Base-by-base conservation (phyloP, 306 rosid genomes). In the Leucaena leucocephala region DNA sequence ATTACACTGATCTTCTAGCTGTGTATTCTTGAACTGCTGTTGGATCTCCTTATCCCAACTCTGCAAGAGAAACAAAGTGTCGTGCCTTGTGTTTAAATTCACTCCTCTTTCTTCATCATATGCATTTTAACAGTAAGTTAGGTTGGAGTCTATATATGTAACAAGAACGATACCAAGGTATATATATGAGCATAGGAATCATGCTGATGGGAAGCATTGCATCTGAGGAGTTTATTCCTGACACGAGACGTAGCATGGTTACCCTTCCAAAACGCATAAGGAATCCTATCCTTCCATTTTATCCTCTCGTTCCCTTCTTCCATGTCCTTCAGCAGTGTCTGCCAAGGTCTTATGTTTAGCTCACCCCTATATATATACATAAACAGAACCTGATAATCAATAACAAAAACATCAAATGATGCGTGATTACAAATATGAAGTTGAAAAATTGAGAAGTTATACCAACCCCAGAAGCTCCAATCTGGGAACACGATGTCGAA, bases 391-490 rank as follows among this genome's bases (percentile, higher is more conserved):
- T 43, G 12, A 43, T 43, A 10, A 43, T 43, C 27, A 43, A 8
- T 40, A 40, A 40, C 2, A 8, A 43, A 43, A 43, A 44, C 11
- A 44, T 8, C 48, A 44, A 44, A 44, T 43, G 1, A 17, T 7
- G 59, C 27, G n/a, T 17, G 11, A 54, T 27, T 11, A 49, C 16
- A 3, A 54, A 54, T 7, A 6, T 33, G 1, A 22, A 27, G 67
- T 61, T 61, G 38, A 61, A 61, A 13, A 11, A 27, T 12, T 15
- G 2, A 74, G 82, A 78, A 81, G 49, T 76, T 73, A 81, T 88
- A 88, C 91, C 91, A 85, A 64, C 89, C 91, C 91, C 89, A 88
- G 85, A 83, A 88, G 80, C 86, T 39, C 91, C 91, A 88, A 1
- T 88, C 91, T 43, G 91, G 91, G 69, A 88, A 85, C 38, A 82